Evolutionary conservation across 768 basidiomycete species (phyloP), one percentile per base, ranked within the genome.

Genomic region (Cubamyces lactineus): DNA sequence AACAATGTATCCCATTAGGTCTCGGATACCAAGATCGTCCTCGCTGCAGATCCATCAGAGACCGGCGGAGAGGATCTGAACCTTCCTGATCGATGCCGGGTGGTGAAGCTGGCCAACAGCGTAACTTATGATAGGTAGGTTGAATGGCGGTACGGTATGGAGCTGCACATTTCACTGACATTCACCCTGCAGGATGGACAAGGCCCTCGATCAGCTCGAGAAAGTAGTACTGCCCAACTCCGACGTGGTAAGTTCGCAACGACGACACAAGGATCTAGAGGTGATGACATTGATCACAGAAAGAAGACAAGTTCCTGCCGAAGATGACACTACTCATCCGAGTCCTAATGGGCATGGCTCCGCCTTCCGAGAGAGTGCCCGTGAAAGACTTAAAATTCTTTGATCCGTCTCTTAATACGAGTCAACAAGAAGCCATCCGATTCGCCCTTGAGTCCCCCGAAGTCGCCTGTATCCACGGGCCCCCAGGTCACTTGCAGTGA

Each of bases 381-480:
- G 64, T 82, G 8, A 62, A 73, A 12, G 70, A 80, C 15, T 61
- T 95, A 21, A 66, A 75, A 2, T 96, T 89, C 75, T 91, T 92
- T 64, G 92, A 97, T 67, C 73, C 80, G 0, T 82, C 78, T 0
- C 78, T 98, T 57, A 98, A 99, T 71, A 75, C 80, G 0, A 92
- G 91, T 67, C 97, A 99, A 71, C 87, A 87, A 71, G 80, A 84
- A 13, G 96, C 96, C 0, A 85, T 98, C 34, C 79, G 75, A 53
- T 95, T 97, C 69, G 88, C 89, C n/a, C 74, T 99, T 5, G 85
- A 85, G 63, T 85, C 91, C 0, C 80, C 83, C 5, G 89, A 96
- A 71, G 84, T 98, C 0, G 93, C 92, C 0, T 93, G 94, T 67
- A 94, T 99, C 24, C 96, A 98, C 70, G 97, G 97, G 0, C 97